Evolutionary conservation across 805 yeast genomes (phyloP), one percentile per base, ranked within the genome.

Genomic region (Wickerhamia fluorescens): DNA sequence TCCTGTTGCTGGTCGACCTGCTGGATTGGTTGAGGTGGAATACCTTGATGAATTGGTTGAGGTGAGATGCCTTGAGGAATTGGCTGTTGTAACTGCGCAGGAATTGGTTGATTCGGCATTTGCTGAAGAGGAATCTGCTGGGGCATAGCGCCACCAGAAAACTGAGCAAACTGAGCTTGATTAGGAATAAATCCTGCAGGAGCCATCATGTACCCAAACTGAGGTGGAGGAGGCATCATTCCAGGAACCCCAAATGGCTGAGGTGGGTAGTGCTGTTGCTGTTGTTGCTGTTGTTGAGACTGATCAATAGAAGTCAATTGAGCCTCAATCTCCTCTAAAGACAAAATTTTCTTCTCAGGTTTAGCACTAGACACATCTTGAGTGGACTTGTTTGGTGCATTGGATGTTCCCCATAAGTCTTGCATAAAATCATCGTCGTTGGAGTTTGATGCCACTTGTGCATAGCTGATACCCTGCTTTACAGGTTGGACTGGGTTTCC

Each of bases 291-390:
- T 14, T 39, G 47, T 23, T 49, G 58, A 28, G 43, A 28, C 24
- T 45, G 45, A 33, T 59, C 68, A 32, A 68, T 62, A 4, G 70
- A 65, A 35, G 76, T 61, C 49, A 79, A 62, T 44, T 76, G 85
- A 6, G 94, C 85, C 57, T 87, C 95, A 40, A 87, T 72, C 44
- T 87, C 94, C 50, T 82, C 89, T 51, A 85, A 63, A 7, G 95
- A 80, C 42, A 82, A 56, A 14, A 79, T 67, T 42, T 68, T 70
- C 41, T 64, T 63, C 29, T 58, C 64, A 7, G 25, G 26, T 23
- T 17, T 3, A 20, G 22, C 10, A 21, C 33, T 35, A 14, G 10
- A 7, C 20, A 8, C 9, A 10, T 18, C 10, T 10, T 18, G 20
- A 10, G 20, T 7, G 9, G 14, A 9, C 14, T 25, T 14, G 13